phyloP scores from a whole-genome alignment of 345 rosid species.

The Dipteronia sinensis region DNA sequence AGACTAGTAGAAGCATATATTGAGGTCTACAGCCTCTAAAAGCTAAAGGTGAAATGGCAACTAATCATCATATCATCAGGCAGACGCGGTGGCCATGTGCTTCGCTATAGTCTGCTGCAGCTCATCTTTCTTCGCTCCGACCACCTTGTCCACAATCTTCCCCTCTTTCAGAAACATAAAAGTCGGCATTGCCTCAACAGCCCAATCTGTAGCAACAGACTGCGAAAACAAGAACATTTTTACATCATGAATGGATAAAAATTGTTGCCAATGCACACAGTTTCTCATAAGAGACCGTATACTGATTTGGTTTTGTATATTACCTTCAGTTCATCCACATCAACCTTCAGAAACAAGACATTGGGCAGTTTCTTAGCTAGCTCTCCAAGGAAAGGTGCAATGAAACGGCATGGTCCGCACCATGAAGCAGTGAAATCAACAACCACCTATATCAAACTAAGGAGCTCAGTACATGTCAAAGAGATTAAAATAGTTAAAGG shows the following conservation, averaged over 20 bases:
- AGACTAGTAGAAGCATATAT: neutral
- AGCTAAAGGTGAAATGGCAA: neutral
- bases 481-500: neutral
- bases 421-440: slow-evolving; percentile 85
- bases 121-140: slow-evolving; percentile 78
- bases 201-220: slow-evolving; percentile 70
- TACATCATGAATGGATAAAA: neutral
- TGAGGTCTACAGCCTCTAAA: slow-evolving; percentile 18
- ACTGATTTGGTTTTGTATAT: neutral
- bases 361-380: slow-evolving; percentile 62
- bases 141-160: slow-evolving; percentile 69
- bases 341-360: slow-evolving; percentile 71
- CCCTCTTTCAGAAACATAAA: slow-evolving; percentile 74
- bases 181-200: slow-evolving; percentile 80
- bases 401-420: slow-evolving; percentile 82
- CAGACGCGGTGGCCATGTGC: slow-evolving; percentile 53
- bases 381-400: slow-evolving; percentile 68
- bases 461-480: slow-evolving; percentile 1
- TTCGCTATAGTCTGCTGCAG: slow-evolving; percentile 61
- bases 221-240: slow-evolving; percentile 29
- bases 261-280: neutral
- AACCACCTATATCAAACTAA: slow-evolving; percentile 48
- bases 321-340: slow-evolving; percentile 78
- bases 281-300: neutral
- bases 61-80: slow-evolving; percentile 21